Evolutionary conservation across 2,329 filamentous ascomycete species (phyloP), one percentile per base, ranked within the genome.

Genomic region (Diaporthe ilicicola): DNA sequence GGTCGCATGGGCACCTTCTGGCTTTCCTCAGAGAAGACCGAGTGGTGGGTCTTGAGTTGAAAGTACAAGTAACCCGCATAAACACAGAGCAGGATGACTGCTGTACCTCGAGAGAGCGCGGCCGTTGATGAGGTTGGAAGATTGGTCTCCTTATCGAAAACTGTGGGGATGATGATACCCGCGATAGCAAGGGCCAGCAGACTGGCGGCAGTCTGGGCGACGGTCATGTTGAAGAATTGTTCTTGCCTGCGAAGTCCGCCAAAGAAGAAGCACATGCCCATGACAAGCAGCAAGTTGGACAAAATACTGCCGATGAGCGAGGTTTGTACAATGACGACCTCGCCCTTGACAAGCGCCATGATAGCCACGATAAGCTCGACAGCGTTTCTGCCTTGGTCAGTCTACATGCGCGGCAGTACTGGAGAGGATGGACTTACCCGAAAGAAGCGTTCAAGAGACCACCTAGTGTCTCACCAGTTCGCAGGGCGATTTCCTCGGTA

Each of bases 241-340:
- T 97, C 93, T 34, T 88, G 78, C 34, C 95, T 90, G 71, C 92
- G 91, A 75, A 97, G 80, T 4, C 94, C 94, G 62, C 94, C 94
- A 72, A 93, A 92, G 84, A 97, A 96, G 86, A 97, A 98, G 79
- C 92, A 96, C 90, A 95, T 97, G 69, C 94, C 95, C 85, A 97
- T 85, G 65, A 97, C 94, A 17, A 97, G 88, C 4, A 97, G 88
- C 71, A 98, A 82, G 79, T 98, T 98, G 51, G 94, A 97, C 27
- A 98, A 85, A 80, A 98, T 97, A 80, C 92, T 95, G 69, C 95
- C 95, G 73, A 98, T 93, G 34, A 98, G 86, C 0, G 95, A 98
- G 0, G 95, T 97, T 81, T 98, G 94, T 8, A 98, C 94, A 72
- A 98, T 97, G 42, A 92, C 84, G 29, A 97, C 89, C 81, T 97